Evolutionary conservation across 139 green algal genomes (phyloP).

Genomic region (Yamagishiella unicocca): DNA sequence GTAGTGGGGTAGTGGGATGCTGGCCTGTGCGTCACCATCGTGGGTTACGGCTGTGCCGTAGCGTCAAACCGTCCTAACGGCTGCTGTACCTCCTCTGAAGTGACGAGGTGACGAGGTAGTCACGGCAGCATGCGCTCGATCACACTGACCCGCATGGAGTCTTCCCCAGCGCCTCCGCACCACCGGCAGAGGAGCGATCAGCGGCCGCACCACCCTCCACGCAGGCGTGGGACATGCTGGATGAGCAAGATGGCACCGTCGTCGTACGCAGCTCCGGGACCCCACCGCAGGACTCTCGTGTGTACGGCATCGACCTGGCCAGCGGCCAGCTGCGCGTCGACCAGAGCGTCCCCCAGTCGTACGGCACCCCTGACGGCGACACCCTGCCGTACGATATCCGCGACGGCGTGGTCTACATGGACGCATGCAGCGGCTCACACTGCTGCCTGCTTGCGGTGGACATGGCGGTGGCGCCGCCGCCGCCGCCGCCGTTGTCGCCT

Average conservation of each 20-base stretch:
- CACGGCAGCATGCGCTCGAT: too few relatives aligned
- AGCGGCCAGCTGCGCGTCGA: background rate
- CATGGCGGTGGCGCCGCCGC: background rate
- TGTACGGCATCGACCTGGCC: conserved; percentile 21
- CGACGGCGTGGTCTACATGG: conserved; percentile 32
- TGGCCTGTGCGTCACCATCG: too few relatives aligned
- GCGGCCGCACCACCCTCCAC: too few relatives aligned
- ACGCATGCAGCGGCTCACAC: conserved; percentile 13
- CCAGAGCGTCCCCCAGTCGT: background rate
- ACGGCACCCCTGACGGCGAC: background rate
- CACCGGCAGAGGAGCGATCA: too few relatives aligned
- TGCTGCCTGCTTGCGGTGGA: conserved; percentile 31
- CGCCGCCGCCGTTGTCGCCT: background rate
- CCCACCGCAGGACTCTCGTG: background rate
- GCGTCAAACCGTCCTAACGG: too few relatives aligned
- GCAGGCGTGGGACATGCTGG: conserved; percentile 31
- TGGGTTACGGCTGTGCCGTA: too few relatives aligned
- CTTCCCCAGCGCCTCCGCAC: too few relatives aligned
- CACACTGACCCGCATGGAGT: too few relatives aligned
- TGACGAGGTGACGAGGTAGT: too few relatives aligned
- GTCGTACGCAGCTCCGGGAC: conserved; percentile 2
- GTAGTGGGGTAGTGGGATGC: too few relatives aligned
- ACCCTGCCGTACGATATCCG: conserved; percentile 24
- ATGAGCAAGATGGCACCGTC: background rate
- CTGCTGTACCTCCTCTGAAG: too few relatives aligned